Evolutionary conservation across 129 eudicot genomes (phyloP), one percentile per base, ranked within the genome.

Genomic region (Lactuca saligna): DNA sequence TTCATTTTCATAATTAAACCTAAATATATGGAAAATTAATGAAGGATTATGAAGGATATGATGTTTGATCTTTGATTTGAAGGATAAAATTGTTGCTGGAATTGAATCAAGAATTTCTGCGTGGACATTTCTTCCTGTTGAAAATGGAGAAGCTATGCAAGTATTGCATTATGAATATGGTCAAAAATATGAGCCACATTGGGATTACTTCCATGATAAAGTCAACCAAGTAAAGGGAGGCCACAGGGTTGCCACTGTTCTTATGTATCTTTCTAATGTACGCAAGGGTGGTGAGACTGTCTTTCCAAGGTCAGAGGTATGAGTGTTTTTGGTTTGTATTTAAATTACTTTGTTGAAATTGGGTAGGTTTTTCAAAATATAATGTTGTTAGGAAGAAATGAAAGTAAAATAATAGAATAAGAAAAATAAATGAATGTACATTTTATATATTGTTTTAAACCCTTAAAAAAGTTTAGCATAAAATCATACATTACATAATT

Each of bases 171-270:
- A 93, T 15, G 97, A 93, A 71, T 66, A 76, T 81, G 54, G 64
- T 32, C 71, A 68, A 60, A 71, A 37, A 42, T 66, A 63, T 17
- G 83, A 69, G 51, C 65, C 59, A 34, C 76, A 62, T 72, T 65
- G 78, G 80, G 66, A 75, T 61, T 91, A 68, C 70, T 91, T 91
- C 38, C 79, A 76, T 62, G 98, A 89, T 66, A 76, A 85, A 57
- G 81, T 63, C 55, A 91, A 88, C 72, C 87, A 74, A 79, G 83
- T 80, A 49, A 35, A 77, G 50, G 98, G 98, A 31, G 98, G 98
- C 49, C 95, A 93, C 56, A 80, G 98, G 31, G 72, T 89, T 50
- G 97, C 97, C 63, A 93, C 98, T 17, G 95, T 93, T 5, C 97
- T 93, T 64, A 87, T 93, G 95, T 93, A 93, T 78, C 71, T 93